These are phyloP conservation scores for Huiozyma sinensis DNA, from an alignment of 805 yeast genomes.

Conservation along the genomic window DNA sequence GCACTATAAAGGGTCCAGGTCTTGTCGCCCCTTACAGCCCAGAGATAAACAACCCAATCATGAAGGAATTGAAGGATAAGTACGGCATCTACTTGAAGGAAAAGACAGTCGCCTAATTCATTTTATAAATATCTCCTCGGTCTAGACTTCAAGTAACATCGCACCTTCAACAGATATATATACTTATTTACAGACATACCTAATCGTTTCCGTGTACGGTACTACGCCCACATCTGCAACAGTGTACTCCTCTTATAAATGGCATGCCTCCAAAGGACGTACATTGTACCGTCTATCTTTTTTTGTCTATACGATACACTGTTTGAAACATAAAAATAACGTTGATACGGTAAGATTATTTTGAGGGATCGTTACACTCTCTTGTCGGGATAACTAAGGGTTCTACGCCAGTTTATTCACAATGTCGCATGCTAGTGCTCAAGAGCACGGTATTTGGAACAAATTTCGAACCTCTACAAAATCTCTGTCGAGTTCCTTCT, in stretches of 20 bases:
- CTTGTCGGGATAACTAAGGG: no score
- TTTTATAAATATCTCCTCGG: neutral
- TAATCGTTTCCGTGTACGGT: neutral
- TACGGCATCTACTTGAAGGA: constrained; percentile 82
- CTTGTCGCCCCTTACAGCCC: constrained; percentile 88
- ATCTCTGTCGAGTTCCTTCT: constrained; percentile 20
- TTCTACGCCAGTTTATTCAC: no score
- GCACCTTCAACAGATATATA: neutral
- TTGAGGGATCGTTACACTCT: no score
- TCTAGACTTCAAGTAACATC: neutral
- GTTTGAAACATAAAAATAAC: no score
- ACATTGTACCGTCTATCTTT: no score
- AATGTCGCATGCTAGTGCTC: no score
- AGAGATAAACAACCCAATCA: constrained; percentile 81
- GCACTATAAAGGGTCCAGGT: constrained; percentile 69
- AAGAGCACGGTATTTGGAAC: constrained; percentile 18
- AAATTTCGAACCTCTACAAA: constrained; percentile 25
- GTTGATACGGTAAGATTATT: no score
- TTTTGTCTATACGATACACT: no score
- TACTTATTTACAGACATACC: neutral
- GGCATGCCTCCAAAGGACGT: no score
- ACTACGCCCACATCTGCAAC: no score
- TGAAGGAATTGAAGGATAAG: constrained; percentile 82
- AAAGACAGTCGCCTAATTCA: constrained; percentile 46
- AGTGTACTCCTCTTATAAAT: no score